These are phyloP conservation scores for Xenosphaeropsis pyriputrescens DNA, from an alignment of 2,329 filamentous ascomycete genomes.

Conservation along the genomic window DNA sequence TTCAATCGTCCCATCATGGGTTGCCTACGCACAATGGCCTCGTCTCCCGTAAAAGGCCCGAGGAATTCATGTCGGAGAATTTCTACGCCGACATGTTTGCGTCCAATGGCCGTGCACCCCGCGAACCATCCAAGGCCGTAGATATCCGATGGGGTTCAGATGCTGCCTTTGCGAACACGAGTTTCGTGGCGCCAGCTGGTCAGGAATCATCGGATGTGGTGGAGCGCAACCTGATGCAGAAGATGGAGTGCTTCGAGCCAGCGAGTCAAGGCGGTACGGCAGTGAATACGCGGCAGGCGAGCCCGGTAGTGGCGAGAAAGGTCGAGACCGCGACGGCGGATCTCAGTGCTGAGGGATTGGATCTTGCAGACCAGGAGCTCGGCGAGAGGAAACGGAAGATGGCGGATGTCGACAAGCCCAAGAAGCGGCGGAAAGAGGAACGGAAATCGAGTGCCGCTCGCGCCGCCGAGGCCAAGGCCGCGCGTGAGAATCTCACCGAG, in stretches of 20 bases:
- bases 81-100: background rate
- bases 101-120: background rate
- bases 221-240: constrained; percentile 36
- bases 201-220: constrained; percentile 43
- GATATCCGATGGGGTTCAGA: constrained; percentile 54
- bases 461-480: constrained; percentile 24
- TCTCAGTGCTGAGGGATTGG: no score
- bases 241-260: constrained; percentile 40
- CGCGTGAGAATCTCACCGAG: constrained; percentile 53
- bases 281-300: constrained; percentile 42
- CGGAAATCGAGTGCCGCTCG: constrained; percentile 28
- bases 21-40: background rate
- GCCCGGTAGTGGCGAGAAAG: no score
- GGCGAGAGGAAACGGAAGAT: no score
- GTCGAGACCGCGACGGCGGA: no score
- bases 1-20: background rate
- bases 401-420: constrained; percentile 9
- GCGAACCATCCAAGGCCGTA: constrained; percentile 17
- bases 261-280: constrained; percentile 31
- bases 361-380: no score
- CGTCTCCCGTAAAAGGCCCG: background rate
- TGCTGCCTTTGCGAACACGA: constrained; percentile 39
- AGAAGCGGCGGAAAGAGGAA: constrained; percentile 19
- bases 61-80: constrained; percentile 1
- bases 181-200: constrained; percentile 40